phyloP scores from a whole-genome alignment of 1,284 basidiomycete species.

The Caloboletus firmus region DNA sequence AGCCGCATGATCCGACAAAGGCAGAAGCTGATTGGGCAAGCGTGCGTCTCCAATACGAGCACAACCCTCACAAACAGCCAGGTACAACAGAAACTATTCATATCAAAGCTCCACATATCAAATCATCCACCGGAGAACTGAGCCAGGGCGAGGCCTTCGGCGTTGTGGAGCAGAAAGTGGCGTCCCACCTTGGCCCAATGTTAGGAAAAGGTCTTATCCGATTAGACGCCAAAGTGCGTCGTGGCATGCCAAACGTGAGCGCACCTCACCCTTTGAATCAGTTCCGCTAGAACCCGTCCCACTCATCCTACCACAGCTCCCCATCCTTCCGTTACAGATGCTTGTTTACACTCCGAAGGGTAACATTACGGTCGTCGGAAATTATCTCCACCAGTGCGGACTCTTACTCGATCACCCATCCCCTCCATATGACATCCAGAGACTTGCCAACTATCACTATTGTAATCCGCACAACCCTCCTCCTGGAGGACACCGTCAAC shows the following conservation, averaged over 20 bases:
- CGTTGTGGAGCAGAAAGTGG: slow-evolving; percentile 82
- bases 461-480: slow-evolving; percentile 87
- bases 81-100: slow-evolving; percentile 76
- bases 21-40: slow-evolving; percentile 68
- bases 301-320: slow-evolving; percentile 49
- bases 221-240: slow-evolving; percentile 77
- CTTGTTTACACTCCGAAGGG: slow-evolving; percentile 92
- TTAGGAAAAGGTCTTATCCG: slow-evolving; percentile 80
- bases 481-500: slow-evolving; percentile 58
- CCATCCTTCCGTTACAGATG: slow-evolving; percentile 80
- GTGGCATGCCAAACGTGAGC: slow-evolving; percentile 60
- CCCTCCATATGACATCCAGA: slow-evolving; percentile 52
- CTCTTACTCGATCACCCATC: slow-evolving; percentile 83
- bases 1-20: slow-evolving; percentile 44
- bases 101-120: slow-evolving; percentile 66
- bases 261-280: slow-evolving; percentile 6
- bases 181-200: slow-evolving; percentile 76
- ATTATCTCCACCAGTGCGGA: slow-evolving; percentile 66
- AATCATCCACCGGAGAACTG: slow-evolving; percentile 50
- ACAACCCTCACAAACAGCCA: slow-evolving; percentile 52
- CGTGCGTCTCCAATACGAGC: slow-evolving; percentile 75
- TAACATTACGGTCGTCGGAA: slow-evolving; percentile 80
- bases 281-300: slow-evolving; percentile 19
- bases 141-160: slow-evolving; percentile 69
- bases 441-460: slow-evolving; percentile 72